Base-by-base conservation (phyloP, 2,329 filamentous ascomycete genomes). In the Penicillium sp. region DNA sequence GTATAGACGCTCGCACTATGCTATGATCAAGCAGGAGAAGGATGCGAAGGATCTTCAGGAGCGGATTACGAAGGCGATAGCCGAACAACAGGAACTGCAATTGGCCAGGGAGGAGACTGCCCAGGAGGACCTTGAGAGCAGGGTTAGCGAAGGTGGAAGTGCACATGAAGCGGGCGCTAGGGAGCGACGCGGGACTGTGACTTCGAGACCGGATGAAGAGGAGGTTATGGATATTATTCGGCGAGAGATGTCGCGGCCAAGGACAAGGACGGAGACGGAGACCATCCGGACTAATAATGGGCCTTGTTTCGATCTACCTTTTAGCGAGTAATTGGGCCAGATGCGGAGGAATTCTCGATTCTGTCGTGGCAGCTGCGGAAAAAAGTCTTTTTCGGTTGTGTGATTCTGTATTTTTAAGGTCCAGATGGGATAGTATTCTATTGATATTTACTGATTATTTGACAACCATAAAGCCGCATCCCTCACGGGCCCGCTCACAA, bases 401-500 rank as follows among this genome's bases (percentile, higher is more conserved):
- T 47, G 31, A n/a, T 47, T 47, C 3, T 47, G 25, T 15, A 31
- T 28, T n/a, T 25, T 14, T 31, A n/a, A 31, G 6, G 31, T 10
- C 8, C 31, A 10, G 31, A 31, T 31, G 31, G 31, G 8, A 31
- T 2, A 2, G 31, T 10, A 31, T 10, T 8, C 31, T 31, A 31
- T 31, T 31, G 31, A 8, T 31, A 31, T 31, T 31, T 31, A 5
- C 31, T 8, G 6, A 31, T 77, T 71, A 87, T 73, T 85, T 87
- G 25, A 88, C 81, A 64, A 78, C 78, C 66, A 88, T 78, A 63
- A 88, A 85, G 0, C 83, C 86, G 59, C 86, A 78, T 0, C 86
- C 86, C 55, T 81, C 79, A 56, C 86, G 81, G 3, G 86, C 86
- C 57, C 74, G 77, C 66, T 83, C 79, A 67, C 82, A 84, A 1